Evolutionary conservation across 2,329 filamentous ascomycete genomes (phyloP).

Genomic region (Beauveria bassiana): DNA sequence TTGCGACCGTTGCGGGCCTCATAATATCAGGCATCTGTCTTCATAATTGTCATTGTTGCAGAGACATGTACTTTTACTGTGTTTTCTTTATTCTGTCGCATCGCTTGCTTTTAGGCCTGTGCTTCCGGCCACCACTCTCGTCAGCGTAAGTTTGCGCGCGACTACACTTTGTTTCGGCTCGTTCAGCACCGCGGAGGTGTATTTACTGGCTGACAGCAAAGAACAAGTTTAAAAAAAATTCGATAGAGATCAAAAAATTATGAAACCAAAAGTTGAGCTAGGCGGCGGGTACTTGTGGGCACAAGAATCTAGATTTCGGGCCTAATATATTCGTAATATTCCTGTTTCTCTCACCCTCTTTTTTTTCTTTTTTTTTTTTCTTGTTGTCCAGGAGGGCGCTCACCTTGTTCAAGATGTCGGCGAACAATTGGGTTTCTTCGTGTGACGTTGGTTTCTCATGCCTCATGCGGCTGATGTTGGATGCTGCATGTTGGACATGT

Average conservation of each 20-base stretch:
- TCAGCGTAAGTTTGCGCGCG: constrained; percentile 3
- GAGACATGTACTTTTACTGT: no score
- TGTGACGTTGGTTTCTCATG: not conserved
- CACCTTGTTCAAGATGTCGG: not conserved
- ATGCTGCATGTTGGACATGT: not conserved
- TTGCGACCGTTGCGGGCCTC: not conserved
- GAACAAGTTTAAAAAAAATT: no score
- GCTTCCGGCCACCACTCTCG: not conserved
- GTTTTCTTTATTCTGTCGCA: not conserved
- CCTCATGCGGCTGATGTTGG: not conserved
- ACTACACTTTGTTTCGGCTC: not conserved
- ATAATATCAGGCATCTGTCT: no score
- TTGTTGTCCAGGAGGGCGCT: not conserved
- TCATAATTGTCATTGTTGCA: no score
- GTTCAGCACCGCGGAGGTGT: not conserved
- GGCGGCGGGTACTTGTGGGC: not conserved
- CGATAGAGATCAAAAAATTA: not conserved
- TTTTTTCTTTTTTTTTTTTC: not conserved
- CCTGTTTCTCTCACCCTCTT: not conserved
- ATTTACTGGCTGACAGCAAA: no score
- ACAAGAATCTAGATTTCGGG: not conserved
- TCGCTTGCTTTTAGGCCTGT: not conserved
- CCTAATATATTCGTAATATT: not conserved
- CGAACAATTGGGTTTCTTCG: not conserved
- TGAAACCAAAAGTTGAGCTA: not conserved